Evolutionary conservation across 2,329 filamentous ascomycete genomes (phyloP), one percentile per base, ranked within the genome.

Genomic region (Fusarium falciforme): DNA sequence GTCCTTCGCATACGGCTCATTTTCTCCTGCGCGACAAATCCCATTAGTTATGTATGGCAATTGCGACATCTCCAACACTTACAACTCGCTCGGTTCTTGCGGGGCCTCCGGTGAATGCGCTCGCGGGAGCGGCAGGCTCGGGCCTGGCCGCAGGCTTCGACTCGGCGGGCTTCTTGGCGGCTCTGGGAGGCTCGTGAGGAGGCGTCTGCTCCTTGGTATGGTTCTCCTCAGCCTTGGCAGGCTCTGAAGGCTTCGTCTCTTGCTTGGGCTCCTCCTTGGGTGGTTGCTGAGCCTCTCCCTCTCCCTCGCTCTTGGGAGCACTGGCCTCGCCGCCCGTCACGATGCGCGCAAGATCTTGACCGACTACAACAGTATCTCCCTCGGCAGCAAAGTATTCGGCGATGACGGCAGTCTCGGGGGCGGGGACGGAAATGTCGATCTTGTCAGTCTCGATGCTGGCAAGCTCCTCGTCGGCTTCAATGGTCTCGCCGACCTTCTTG

Each of bases 1-100:
- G 91, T 92, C 87, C 93, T 93, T 85, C 92, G 91, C 92, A 94
- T 94, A 77, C 90, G 90, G 74, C 87, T 88, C 74, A 92, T 75
- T 70, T 80, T 81, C 70, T 80, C 80, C n/a, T n/a, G n/a, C n/a
- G n/a, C n/a, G n/a, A n/a, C n/a, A n/a, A n/a, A n/a, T n/a, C n/a
- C n/a, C n/a, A n/a, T n/a, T n/a, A n/a, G n/a, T n/a, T n/a, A n/a
- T n/a, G n/a, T n/a, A n/a, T n/a, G n/a, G n/a, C n/a, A n/a, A n/a
- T n/a, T n/a, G n/a, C 1, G 6, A 9, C 1, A 7, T 4, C 2
- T 17, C 10, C 2, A 20, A 58, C 35, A 69, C 75, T 68, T 68
- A 76, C 77, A 29, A 57, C 67, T 71, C 77, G 73, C 44, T 77
- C 76, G 27, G 67, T 73, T 29, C 73, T 72, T 3, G 59, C 61